Conservation (phyloP, 352 stramenopile species). For the Phytopythium aichiense region DNA sequence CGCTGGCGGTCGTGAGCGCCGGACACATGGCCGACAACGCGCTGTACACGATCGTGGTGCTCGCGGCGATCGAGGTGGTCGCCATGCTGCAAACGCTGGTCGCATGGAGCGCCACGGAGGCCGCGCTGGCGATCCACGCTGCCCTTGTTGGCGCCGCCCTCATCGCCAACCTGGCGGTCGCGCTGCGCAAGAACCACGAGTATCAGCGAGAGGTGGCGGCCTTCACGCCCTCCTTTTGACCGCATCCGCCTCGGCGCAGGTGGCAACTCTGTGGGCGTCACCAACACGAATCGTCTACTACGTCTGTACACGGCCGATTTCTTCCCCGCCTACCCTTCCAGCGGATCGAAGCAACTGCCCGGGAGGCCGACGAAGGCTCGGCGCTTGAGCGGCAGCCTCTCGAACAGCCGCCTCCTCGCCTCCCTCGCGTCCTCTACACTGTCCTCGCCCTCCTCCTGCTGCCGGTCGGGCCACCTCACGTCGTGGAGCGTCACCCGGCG, state of each 20-base stretch:
- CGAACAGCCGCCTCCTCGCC: too few species aligned
- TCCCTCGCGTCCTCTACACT: not conserved
- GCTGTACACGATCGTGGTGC: slow-evolving; percentile 32
- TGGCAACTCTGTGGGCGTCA: not conserved
- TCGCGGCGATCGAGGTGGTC: slow-evolving; percentile 34
- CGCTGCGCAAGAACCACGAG: slow-evolving; percentile 20
- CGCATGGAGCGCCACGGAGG: slow-evolving; percentile 18
- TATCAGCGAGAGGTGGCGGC: slow-evolving; percentile 25
- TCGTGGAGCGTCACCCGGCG: slow-evolving; percentile 9
- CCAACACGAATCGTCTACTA: not conserved
- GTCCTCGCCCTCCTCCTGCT: not conserved
- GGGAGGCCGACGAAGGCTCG: slow-evolving; percentile 41
- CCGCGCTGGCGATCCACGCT: slow-evolving; percentile 30
- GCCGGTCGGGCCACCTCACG: not conserved
- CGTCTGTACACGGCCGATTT: not conserved
- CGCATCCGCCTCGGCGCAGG: not conserved
- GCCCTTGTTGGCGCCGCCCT: slow-evolving; percentile 27
- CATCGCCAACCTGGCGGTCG: slow-evolving; percentile 20
- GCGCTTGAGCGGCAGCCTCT: slow-evolving; percentile 20
- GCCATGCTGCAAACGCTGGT: slow-evolving; percentile 34
- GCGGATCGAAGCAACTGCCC: slow-evolving; percentile 50
- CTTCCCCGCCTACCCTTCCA: not conserved
- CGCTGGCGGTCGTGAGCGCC: slow-evolving; percentile 37
- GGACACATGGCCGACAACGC: slow-evolving; percentile 25
- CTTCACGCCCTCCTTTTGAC: slow-evolving; percentile 35